These are phyloP conservation scores for Asterionellopsis glacialis DNA, from an alignment of 108 stramenopile species.

Conservation along the genomic window DNA sequence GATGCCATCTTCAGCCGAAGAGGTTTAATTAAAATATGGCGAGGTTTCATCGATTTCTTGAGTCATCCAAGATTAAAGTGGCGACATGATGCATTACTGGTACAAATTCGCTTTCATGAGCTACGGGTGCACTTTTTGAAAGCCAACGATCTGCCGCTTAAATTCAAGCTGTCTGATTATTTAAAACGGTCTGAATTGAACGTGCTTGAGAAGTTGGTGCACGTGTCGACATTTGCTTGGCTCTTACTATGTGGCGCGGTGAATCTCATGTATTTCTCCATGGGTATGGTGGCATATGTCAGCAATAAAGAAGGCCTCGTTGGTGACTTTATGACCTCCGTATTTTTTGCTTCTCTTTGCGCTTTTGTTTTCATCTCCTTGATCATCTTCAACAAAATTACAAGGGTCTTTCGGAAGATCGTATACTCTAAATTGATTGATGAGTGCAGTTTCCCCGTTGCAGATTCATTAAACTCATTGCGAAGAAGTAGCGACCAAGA, in stretches of 20 bases:
- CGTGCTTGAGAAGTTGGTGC: conserved; percentile 65
- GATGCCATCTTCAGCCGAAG: not conserved
- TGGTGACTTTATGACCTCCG: conserved; percentile 20
- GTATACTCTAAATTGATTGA: conserved; percentile 18
- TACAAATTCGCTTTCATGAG: conserved; percentile 82
- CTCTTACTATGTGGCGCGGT: conserved; percentile 52
- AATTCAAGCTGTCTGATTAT: conserved; percentile 77
- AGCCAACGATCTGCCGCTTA: conserved; percentile 60
- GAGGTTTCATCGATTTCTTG: not conserved
- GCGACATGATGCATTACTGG: conserved; percentile 47
- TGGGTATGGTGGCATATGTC: conserved; percentile 47
- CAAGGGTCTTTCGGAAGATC: conserved; percentile 32
- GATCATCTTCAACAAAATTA: conserved; percentile 31
- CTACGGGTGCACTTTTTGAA: conserved; percentile 79
- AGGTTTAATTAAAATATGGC: not conserved
- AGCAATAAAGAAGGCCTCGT: conserved; percentile 18
- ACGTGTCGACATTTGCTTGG: conserved; percentile 71
- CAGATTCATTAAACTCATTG: not conserved
- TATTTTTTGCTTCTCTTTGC: conserved; percentile 34
- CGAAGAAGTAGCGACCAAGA: conserved; percentile 4
- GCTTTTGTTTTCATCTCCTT: conserved; percentile 34
- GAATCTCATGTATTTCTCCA: conserved; percentile 59
- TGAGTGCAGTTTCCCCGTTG: not conserved
- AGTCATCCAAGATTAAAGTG: conserved; percentile 25
- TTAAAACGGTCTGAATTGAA: conserved; percentile 55